These are phyloP conservation scores for Meyerozyma carpophila DNA, from an alignment of 1,139 yeast genomes.

Conservation along the genomic window DNA sequence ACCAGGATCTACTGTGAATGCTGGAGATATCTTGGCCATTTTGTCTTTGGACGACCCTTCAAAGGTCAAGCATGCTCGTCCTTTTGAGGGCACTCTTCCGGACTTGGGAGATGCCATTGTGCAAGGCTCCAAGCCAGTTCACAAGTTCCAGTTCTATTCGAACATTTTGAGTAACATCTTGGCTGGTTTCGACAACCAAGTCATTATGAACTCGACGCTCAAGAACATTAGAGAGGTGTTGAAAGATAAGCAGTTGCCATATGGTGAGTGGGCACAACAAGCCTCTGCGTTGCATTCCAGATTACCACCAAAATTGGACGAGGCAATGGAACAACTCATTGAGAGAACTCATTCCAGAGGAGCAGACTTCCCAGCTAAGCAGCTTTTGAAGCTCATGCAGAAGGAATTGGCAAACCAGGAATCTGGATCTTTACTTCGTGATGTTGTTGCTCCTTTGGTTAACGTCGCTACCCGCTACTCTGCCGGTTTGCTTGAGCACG, in stretches of 20 bases:
- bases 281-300: constrained; percentile 91
- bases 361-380: constrained; percentile 93
- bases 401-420: constrained; percentile 46
- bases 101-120: constrained; percentile 78
- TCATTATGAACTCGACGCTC: constrained; percentile 79
- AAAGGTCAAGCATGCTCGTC: constrained; percentile 93
- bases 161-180: constrained; percentile 70
- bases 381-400: constrained; percentile 55
- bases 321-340: constrained; percentile 56
- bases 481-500: constrained; percentile 79
- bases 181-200: constrained; percentile 92
- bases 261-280: constrained; percentile 83
- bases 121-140: constrained; percentile 79
- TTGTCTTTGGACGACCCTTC: constrained; percentile 94
- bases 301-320: constrained; percentile 73
- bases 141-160: constrained; percentile 58
- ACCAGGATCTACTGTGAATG: constrained; percentile 95
- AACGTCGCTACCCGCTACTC: constrained; percentile 66
- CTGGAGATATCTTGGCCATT: constrained; percentile 96
- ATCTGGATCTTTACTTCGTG: constrained; percentile 44
- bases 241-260: constrained; percentile 79
- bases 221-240: constrained; percentile 66
- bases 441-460: constrained; percentile 66
- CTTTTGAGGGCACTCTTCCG: constrained; percentile 92
- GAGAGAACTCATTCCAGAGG: constrained; percentile 63